Evolutionary conservation across 2,329 filamentous ascomycete genomes (phyloP), one percentile per base, ranked within the genome.

Genomic region (Neophaeococcomyces mojaviensis): DNA sequence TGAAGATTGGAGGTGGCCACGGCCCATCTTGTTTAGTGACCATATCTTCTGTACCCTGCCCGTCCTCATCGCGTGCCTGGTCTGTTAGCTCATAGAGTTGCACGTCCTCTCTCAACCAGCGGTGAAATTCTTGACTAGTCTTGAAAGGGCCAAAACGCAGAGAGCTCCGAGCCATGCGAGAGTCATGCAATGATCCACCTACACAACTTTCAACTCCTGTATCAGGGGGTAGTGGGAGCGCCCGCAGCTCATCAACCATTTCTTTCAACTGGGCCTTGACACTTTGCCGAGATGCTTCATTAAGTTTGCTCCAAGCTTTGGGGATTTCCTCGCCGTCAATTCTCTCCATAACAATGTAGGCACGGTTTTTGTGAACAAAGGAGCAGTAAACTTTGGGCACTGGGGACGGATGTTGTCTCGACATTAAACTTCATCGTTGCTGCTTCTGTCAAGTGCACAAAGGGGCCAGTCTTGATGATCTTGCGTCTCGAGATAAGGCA

Each of bases 341-440:
- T 34, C 60, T 45, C 26, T 64, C 56, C 71, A 76, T 76, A 1
- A 74, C 59, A 35, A 76, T 73, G 51, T 71, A 72, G 0, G 67
- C 60, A 3, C 52, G 50, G 15, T 62, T 63, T 8, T 63, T 61
- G 44, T 64, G 58, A 1, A 60, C 44, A 41, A 75, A 75, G 30
- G 69, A 60, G 49, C 62, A 70, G 50, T 70, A 60, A 1, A 74
- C 60, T 8, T 63, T 62, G 2, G 72, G 71, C 0, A 73, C 66
- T 3, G 71, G 70, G 32, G 18, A 75, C 62, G 2, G 59, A 60
- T 3, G 69, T 74, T 40, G 69, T 59, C 12, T 58, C 38, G 4
- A 63, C 59, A 38, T 74, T 49, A 39, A 65, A 71, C 19, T 59
- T 51, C 59, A 74, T 68, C 2, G 68, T 58, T 32, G 57, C 55